phyloP scores from a whole-genome alignment of 2,329 filamentous ascomycete species.

The Penicillium sp. region DNA sequence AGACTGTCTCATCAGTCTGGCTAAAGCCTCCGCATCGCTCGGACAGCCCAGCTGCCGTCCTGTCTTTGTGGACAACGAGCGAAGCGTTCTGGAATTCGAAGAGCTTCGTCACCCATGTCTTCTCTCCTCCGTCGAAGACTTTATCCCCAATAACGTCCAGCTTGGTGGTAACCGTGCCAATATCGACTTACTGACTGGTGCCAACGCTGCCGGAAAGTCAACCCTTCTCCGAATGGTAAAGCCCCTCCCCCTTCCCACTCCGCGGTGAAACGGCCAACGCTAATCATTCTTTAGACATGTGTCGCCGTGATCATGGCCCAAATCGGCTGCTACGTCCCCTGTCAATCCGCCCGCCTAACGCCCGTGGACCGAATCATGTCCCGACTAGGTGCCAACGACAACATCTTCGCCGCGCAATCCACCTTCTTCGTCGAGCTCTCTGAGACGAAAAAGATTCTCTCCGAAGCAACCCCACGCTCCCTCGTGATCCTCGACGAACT shows the following conservation, averaged over 20 bases:
- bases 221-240: slow-evolving; percentile 91
- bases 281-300: slow-evolving; percentile 68
- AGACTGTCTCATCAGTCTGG: slow-evolving; percentile 91
- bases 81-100: slow-evolving; percentile 86
- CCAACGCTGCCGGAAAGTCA: slow-evolving; percentile 96
- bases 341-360: slow-evolving; percentile 78
- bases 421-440: slow-evolving; percentile 98
- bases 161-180: slow-evolving; percentile 81
- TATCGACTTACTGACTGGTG: slow-evolving; percentile 89
- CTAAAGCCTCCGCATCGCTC: slow-evolving; percentile 81
- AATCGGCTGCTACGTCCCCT: slow-evolving; percentile 90
- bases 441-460: slow-evolving; percentile 96
- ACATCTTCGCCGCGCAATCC: slow-evolving; percentile 96
- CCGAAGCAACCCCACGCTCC: slow-evolving; percentile 89
- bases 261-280: slow-evolving; percentile 6
- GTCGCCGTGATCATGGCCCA: slow-evolving; percentile 97
- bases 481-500: slow-evolving; percentile 97
- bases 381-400: slow-evolving; percentile 94
- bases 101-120: slow-evolving; percentile 96
- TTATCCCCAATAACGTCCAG: slow-evolving; percentile 92
- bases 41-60: slow-evolving; percentile 89
- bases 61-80: slow-evolving; percentile 80
- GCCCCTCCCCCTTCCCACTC: slow-evolving; percentile 9
- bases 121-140: slow-evolving; percentile 83
- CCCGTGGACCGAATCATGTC: slow-evolving; percentile 99